These are phyloP conservation scores for Haematococcus lacustris DNA, from an alignment of 139 green algal genomes.

Conservation along the genomic window DNA sequence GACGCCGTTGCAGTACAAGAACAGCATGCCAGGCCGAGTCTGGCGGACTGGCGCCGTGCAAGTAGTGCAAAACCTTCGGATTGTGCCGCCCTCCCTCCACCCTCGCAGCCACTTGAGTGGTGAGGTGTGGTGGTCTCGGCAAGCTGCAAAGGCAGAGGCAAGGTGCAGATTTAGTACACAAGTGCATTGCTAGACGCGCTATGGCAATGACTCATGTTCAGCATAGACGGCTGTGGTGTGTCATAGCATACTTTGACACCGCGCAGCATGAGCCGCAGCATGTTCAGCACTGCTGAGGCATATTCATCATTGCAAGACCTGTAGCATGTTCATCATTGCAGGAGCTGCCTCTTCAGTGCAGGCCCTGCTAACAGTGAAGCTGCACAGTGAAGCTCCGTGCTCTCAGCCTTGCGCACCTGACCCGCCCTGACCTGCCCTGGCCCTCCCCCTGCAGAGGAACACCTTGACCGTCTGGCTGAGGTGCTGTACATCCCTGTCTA, in stretches of 20 bases:
- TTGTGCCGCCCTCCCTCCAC: slow-evolving; percentile 35
- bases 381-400: too few relatives aligned
- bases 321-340: background rate
- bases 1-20: slow-evolving; percentile 17
- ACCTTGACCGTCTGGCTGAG: slow-evolving; percentile 25
- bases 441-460: slow-evolving; percentile 7
- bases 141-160: too few relatives aligned
- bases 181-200: background rate
- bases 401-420: background rate
- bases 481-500: slow-evolving; percentile 43
- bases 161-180: background rate
- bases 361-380: background rate
- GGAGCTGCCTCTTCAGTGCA: background rate
- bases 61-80: slow-evolving; percentile 40
- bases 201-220: background rate
- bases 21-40: slow-evolving; percentile 39
- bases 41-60: slow-evolving; percentile 31
- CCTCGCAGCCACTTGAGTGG: slow-evolving; percentile 27
- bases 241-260: too few relatives aligned
- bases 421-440: background rate
- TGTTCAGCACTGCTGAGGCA: background rate
- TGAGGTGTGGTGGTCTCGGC: too few relatives aligned
- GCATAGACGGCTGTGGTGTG: background rate
- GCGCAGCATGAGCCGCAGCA: too few relatives aligned
- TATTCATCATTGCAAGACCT: background rate